Evolutionary conservation across 75 land plant species (phyloP).

Genomic region (Larix kaempferi): DNA sequence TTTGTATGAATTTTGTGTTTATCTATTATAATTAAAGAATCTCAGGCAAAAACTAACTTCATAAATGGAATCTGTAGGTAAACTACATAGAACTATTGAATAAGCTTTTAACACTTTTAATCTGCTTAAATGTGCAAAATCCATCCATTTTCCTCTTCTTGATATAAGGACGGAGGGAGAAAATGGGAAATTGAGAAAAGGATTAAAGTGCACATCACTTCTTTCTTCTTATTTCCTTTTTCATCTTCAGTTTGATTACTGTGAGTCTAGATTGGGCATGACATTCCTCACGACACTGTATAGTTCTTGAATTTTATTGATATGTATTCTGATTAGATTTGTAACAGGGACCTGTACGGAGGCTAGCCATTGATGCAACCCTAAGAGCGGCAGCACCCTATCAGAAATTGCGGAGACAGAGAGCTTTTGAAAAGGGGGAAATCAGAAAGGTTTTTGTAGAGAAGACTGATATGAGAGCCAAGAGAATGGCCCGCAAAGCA

Average conservation of each 20-base stretch:
- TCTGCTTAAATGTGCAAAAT: background rate
- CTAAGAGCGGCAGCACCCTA: slow-evolving; percentile 99
- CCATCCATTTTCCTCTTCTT: background rate
- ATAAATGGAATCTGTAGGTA: background rate
- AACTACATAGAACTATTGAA: background rate
- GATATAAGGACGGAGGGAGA: background rate
- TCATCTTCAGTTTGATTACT: background rate
- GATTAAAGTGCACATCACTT: background rate
- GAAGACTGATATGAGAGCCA: slow-evolving; percentile 92
- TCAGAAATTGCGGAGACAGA: slow-evolving; percentile 82
- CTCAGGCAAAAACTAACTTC: background rate
- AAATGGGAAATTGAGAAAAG: background rate
- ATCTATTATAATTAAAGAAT: background rate
- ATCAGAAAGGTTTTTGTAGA: slow-evolving; percentile 85
- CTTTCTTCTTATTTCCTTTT: background rate
- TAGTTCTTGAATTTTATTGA: background rate
- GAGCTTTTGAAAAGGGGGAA: slow-evolving; percentile 38
- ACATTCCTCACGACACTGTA: background rate
- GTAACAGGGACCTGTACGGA: slow-evolving; percentile 79
- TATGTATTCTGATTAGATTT: slow-evolving; percentile 8
- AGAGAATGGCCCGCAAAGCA: slow-evolving; percentile 97
- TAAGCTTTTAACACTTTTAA: background rate
- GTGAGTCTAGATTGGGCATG: background rate
- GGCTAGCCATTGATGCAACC: slow-evolving; percentile 98
- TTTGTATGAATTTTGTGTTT: background rate